A percentile compares a stretch with the other conserved stretches of the same genome.
phyloP scores from a whole-genome alignment of 1,284 basidiomycete species.

The Calocybe gambosa region DNA sequence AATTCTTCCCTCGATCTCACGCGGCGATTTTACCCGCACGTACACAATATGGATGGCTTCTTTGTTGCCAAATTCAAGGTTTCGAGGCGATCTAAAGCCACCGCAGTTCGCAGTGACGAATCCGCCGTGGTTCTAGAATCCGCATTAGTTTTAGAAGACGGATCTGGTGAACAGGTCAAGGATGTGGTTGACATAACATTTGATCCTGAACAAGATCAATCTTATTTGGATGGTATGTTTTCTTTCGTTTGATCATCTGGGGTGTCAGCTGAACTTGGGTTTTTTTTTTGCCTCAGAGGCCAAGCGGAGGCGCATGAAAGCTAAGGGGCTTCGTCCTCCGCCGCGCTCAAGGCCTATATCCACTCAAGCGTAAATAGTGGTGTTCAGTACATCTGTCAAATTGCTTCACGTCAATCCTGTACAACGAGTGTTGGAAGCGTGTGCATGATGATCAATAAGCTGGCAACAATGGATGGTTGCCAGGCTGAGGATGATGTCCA shows the following conservation, averaged over 20 bases:
- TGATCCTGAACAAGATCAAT: conserved; percentile 64
- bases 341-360: conserved; percentile 31
- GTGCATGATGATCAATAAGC: conserved; percentile 3
- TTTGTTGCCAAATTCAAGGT: conserved; percentile 98
- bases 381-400: neutral
- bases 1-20: conserved; percentile 77
- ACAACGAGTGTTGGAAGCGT: neutral
- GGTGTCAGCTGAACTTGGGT: conserved; percentile 13
- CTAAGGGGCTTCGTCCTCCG: conserved; percentile 64
- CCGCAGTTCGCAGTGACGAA: conserved; percentile 30
- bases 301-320: conserved; percentile 67
- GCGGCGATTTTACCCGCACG: conserved; percentile 86
- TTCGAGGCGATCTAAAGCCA: conserved; percentile 62
- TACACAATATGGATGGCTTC: conserved; percentile 98
- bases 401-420: neutral
- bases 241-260: conserved; percentile 9
- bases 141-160: conserved; percentile 27
- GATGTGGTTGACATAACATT: conserved; percentile 37
- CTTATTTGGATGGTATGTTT: conserved; percentile 65
- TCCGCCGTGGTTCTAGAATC: conserved; percentile 20
- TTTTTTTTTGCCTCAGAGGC: conserved; percentile 42
- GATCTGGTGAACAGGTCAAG: conserved; percentile 21
- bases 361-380: neutral
- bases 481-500: neutral
- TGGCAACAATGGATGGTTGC: conserved; percentile 3